phyloP scores from a whole-genome alignment of 331 rosid species.

The Spiraea crenata region DNA sequence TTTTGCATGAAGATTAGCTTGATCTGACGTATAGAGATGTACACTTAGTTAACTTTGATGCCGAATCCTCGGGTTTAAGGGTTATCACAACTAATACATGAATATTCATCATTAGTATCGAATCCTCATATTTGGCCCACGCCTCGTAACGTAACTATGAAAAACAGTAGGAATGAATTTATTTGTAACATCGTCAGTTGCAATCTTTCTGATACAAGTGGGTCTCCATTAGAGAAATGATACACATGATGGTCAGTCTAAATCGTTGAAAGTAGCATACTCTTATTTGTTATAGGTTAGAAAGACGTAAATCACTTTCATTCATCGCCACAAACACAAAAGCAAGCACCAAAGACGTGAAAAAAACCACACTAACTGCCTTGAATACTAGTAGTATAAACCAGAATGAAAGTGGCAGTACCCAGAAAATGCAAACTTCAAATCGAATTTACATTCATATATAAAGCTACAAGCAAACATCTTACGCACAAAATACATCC shows the following conservation, averaged over 20 bases:
- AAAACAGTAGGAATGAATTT: background rate
- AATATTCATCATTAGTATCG: too few relatives aligned
- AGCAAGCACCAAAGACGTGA: conserved; percentile 42
- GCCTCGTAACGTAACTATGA: background rate
- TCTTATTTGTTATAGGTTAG: background rate
- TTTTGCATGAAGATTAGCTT: conserved; percentile 15
- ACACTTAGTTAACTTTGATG: too few relatives aligned
- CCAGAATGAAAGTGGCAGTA: conserved; percentile 17
- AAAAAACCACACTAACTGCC: conserved; percentile 16
- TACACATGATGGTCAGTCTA: background rate
- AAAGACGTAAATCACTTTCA: background rate
- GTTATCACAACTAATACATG: too few relatives aligned
- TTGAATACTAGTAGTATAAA: conserved; percentile 17
- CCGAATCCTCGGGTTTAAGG: too few relatives aligned
- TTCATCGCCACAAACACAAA: background rate
- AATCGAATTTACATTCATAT: background rate
- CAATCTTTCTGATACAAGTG: too few relatives aligned
- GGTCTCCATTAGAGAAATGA: too few relatives aligned
- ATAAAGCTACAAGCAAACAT: conserved; percentile 18
- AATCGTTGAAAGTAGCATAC: background rate
- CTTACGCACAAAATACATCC: background rate
- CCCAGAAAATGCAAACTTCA: conserved; percentile 23
- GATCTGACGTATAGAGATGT: too few relatives aligned
- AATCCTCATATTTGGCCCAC: too few relatives aligned
- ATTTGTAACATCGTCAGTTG: too few relatives aligned